Conservation (phyloP, 83 land plant genomes). For the Diphasiastrum complanatum region DNA sequence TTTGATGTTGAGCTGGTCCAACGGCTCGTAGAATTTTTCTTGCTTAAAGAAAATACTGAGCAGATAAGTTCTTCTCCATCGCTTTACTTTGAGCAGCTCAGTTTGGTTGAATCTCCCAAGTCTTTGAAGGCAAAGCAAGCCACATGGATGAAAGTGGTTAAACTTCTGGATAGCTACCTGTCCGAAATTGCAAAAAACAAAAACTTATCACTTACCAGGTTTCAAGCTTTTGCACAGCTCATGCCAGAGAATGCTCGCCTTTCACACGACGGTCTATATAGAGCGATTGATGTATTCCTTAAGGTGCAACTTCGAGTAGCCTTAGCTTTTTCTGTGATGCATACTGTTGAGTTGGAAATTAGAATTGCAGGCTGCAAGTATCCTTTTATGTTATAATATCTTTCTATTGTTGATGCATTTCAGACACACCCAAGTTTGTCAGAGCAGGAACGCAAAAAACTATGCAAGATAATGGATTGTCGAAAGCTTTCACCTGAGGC, state of each 20-base stretch:
- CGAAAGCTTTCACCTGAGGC: neutral
- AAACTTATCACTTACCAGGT: neutral
- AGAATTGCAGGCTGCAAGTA: neutral
- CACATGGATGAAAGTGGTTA: conserved; percentile 5
- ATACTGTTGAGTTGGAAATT: too few species aligned
- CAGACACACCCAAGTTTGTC: neutral
- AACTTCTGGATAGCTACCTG: conserved; percentile 6
- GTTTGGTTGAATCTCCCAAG: neutral
- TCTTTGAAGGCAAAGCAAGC: neutral
- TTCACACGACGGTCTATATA: neutral
- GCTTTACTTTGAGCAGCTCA: too few species aligned
- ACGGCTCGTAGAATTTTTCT: neutral
- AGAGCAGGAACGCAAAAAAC: neutral
- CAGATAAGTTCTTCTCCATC: too few species aligned
- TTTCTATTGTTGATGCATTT: neutral
- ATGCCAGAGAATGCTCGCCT: neutral
- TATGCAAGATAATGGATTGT: neutral
- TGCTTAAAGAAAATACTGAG: neutral
- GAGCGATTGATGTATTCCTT: conserved; percentile 1
- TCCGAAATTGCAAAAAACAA: neutral
- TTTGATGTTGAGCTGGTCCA: neutral
- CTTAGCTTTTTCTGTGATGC: too few species aligned
- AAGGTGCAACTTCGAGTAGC: too few species aligned
- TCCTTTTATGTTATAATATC: neutral
- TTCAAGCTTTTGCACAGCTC: neutral